phyloP scores from a whole-genome alignment of 2,329 filamentous ascomycete species.

The Aureobasidium musti region DNA sequence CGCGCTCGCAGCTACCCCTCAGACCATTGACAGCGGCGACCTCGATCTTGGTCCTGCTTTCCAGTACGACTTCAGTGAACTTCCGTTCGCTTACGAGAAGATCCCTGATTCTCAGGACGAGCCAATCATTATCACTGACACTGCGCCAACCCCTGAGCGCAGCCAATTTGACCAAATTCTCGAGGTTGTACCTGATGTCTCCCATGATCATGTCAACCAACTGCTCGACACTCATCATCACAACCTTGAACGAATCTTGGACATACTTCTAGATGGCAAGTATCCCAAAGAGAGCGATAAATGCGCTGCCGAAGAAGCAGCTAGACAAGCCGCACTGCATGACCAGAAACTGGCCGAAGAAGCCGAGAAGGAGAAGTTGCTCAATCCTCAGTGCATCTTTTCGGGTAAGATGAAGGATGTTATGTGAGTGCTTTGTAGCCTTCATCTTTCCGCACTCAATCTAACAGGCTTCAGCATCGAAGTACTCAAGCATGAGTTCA shows the following conservation, averaged over 20 bases:
- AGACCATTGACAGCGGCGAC: neutral
- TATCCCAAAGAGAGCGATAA: slow-evolving; percentile 32
- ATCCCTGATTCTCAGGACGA: neutral
- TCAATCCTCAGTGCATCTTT: neutral
- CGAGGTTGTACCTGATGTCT: slow-evolving; percentile 42
- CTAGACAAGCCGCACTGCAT: slow-evolving; percentile 36
- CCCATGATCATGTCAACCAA: slow-evolving; percentile 37
- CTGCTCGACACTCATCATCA: slow-evolving; percentile 35
- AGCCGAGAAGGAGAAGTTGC: slow-evolving; percentile 31
- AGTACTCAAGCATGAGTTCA: slow-evolving; percentile 48
- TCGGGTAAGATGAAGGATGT: slow-evolving; percentile 32
- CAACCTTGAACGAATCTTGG: slow-evolving; percentile 33
- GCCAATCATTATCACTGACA: neutral
- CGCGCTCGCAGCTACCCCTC: neutral
- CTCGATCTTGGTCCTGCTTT: neutral
- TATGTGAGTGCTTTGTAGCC: slow-evolving; percentile 5
- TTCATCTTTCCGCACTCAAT: neutral
- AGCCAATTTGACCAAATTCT: slow-evolving; percentile 27
- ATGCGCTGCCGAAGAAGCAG: slow-evolving; percentile 36
- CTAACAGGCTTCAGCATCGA: slow-evolving; percentile 12
- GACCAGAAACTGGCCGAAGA: slow-evolving; percentile 34
- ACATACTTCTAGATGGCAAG: slow-evolving; percentile 35
- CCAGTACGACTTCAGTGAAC: neutral
- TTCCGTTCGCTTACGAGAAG: neutral
- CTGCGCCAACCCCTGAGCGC: neutral